phyloP scores from a whole-genome alignment of 176 grass and related monocot genomes.

The Melocanna baccifera region DNA sequence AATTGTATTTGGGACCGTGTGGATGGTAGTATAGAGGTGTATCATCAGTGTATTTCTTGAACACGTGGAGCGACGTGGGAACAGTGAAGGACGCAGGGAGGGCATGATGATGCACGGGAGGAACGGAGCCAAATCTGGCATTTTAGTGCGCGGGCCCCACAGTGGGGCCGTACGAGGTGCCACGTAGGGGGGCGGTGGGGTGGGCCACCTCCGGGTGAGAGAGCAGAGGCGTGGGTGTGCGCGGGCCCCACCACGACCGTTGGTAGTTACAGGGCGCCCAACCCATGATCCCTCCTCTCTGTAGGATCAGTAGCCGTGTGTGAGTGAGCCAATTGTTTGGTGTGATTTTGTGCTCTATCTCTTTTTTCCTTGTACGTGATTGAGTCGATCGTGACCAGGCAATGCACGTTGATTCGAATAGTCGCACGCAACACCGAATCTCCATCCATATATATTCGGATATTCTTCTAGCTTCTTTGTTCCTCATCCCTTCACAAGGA shows the following conservation, averaged over 20 bases:
- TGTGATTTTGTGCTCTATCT: neutral
- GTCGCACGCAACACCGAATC: conserved; percentile 2
- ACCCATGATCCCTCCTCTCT: neutral
- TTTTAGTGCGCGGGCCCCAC: neutral
- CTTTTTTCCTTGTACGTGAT: neutral
- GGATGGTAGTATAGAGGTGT: too few relatives aligned
- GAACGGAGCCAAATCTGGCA: conserved; percentile 19
- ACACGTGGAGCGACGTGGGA: conserved; percentile 24
- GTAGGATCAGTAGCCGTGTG: neutral
- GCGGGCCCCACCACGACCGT: conserved; percentile 37
- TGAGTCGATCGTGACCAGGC: conserved; percentile 1
- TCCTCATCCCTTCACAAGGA: conserved; percentile 3
- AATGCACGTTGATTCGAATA: neutral
- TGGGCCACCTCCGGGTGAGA: neutral
- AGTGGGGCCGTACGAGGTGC: neutral
- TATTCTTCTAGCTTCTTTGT: neutral
- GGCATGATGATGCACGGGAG: neutral
- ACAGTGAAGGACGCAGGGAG: neutral
- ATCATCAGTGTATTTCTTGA: neutral
- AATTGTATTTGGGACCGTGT: neutral
- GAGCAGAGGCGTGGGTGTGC: neutral
- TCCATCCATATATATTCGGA: neutral
- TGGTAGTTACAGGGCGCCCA: conserved; percentile 42
- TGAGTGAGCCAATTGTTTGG: neutral
- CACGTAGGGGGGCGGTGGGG: neutral